A percentile compares a stretch with the other conserved stretches of the same genome.
phyloP scores from a whole-genome alignment of 2,329 filamentous ascomycete species.

The Epichloe gansuensis region DNA sequence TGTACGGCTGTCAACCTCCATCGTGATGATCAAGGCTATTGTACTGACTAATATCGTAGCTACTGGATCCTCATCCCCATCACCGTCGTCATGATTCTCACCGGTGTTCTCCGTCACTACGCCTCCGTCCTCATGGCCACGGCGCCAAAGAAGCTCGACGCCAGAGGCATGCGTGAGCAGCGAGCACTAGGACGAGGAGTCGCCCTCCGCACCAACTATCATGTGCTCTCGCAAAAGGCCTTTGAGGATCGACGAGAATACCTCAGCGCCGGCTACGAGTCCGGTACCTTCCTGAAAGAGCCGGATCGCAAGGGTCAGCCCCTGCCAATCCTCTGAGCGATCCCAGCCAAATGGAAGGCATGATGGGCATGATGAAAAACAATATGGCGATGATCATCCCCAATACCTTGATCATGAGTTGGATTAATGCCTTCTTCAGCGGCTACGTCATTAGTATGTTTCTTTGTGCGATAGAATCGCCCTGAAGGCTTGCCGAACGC shows the following conservation, averaged over 20 bases:
- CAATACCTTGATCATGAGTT: slow-evolving; percentile 98
- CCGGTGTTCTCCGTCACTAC: slow-evolving; percentile 92
- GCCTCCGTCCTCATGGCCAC: slow-evolving; percentile 82
- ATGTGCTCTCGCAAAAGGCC: slow-evolving; percentile 62
- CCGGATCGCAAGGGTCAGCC: slow-evolving; percentile 77
- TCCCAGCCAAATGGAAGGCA: slow-evolving; percentile 93
- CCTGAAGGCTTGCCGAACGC: not conserved
- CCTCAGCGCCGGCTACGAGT: slow-evolving; percentile 70
- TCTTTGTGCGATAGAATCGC: too few species aligned
- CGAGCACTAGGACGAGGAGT: slow-evolving; percentile 73
- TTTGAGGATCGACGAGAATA: slow-evolving; percentile 74
- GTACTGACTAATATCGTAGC: slow-evolving; percentile 34
- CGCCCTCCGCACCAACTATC: slow-evolving; percentile 70
- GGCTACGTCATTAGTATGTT: slow-evolving; percentile 88
- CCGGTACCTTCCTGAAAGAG: slow-evolving; percentile 79
- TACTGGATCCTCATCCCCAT: slow-evolving; percentile 99
- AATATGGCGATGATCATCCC: slow-evolving; percentile 99
- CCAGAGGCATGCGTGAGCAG: slow-evolving; percentile 72
- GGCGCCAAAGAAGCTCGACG: slow-evolving; percentile 69
- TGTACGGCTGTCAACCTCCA: slow-evolving; percentile 47
- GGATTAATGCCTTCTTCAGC: slow-evolving; percentile 99
- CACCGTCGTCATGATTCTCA: slow-evolving; percentile 94
- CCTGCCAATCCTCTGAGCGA: slow-evolving; percentile 91
- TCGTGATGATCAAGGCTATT: not conserved
- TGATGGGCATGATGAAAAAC: slow-evolving; percentile 99